Base-by-base conservation (phyloP, 192 early-diverging fungal genomes). In the Dimargaris cristalligena region DNA sequence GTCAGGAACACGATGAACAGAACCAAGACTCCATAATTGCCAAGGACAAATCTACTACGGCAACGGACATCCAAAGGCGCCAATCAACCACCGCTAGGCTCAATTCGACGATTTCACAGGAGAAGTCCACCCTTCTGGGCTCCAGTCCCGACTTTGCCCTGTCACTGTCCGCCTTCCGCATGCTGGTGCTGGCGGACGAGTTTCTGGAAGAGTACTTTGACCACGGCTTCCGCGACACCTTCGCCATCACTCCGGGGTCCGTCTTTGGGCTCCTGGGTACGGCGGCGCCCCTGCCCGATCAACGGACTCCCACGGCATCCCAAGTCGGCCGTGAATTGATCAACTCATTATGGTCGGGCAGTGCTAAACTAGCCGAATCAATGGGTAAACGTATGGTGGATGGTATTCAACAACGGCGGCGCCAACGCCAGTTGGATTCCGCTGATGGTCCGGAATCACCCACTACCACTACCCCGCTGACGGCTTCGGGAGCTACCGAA, bases 171-270 rank as follows among this genome's bases (percentile, higher is more conserved):
- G 76, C 72, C 60, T 87, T 84, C 66, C 72, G 84, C 32, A 88
- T 94, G 74, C 79, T 90, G 1, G 74, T 91, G n/a, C 68, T 94
- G 58, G 84, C 80, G 20, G 91, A 94, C 64, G 88, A 86, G 41
- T 78, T 82, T 34, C 69, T 97, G n/a, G 86, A 90, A 58, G 70
- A 74, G 30, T 92, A 90, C 56, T 93, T 97, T 64, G 83, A 88
- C 48, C 59, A 60, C 26, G 46, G 41, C 22, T 60, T 60, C 20
- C 38, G 26, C 16, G 54, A 56, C 29, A 56, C 54, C 30, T 56
- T 56, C 34, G 2, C 26, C 54, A 33, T 33, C 23, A 56, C 54
- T 11, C 54, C 54, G 31, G 54, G 54, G 0, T 4, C 16, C 34
- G 0, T 29, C 0, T 18, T 18, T 33, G 54, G 54, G 13, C 23